Evolutionary conservation across 148 eudicot species (phyloP).

Genomic region (Heliosperma pusillum): DNA sequence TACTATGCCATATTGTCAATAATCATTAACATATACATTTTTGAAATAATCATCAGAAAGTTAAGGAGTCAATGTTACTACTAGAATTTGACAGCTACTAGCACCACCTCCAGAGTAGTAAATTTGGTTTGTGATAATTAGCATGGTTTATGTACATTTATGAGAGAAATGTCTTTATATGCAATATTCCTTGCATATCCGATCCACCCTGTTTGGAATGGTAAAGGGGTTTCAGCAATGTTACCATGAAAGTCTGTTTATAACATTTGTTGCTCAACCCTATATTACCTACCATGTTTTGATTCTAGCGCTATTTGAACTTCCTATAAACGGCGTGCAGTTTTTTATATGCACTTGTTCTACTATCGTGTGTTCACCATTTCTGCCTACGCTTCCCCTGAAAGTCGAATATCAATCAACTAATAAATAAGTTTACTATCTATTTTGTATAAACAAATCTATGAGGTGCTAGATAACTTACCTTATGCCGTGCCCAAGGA

Average conservation of each 20-base stretch:
- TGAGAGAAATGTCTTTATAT: conserved; percentile 35
- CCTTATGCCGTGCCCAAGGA: conserved; percentile 68
- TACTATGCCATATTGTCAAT: not conserved
- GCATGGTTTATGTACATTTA: conserved; percentile 33
- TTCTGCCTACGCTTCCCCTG: conserved; percentile 47
- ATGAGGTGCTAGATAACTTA: conserved; percentile 10
- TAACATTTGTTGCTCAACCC: no score
- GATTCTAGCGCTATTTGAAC: conserved; percentile 48
- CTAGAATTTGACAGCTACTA: not conserved
- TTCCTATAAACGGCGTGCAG: conserved; percentile 38
- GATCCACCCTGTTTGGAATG: conserved; percentile 38
- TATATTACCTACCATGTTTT: conserved; percentile 79
- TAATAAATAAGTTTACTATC: no score
- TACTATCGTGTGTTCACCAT: conserved; percentile 31
- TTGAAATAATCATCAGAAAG: no score
- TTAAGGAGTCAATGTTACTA: no score
- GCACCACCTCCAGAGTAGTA: conserved; percentile 26
- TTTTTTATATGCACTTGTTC: conserved; percentile 34
- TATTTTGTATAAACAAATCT: no score
- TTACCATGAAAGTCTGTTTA: not conserved
- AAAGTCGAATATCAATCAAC: not conserved
- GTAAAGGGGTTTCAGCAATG: not conserved
- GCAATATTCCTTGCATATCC: conserved; percentile 44
- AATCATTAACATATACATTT: no score
- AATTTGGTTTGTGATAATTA: conserved; percentile 48